A percentile compares a stretch with the other conserved stretches of the same genome.
Conservation (phyloP, 331 rosid species). For the Acacia concinna region DNA sequence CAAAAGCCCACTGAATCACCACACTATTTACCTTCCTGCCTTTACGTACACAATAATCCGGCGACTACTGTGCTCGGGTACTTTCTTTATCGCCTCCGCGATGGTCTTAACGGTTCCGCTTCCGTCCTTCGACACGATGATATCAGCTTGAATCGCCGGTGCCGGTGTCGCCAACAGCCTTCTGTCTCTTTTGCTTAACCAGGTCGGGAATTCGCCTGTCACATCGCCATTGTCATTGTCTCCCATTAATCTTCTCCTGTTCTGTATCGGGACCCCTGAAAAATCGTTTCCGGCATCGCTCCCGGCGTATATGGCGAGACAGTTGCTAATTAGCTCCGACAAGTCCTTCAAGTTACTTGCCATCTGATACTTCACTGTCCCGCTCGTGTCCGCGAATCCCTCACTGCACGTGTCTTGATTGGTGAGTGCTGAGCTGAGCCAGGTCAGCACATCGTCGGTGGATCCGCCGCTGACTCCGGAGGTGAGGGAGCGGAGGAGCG, state of each 20-base stretch:
- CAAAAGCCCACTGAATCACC: neutral
- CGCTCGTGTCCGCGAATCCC: slow-evolving; percentile 56
- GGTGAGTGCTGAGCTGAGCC: slow-evolving; percentile 89
- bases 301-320: slow-evolving; percentile 68
- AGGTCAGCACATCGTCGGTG: slow-evolving; percentile 63
- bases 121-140: slow-evolving; percentile 64
- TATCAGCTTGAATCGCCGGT: slow-evolving; percentile 63
- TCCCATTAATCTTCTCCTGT: slow-evolving; percentile 57
- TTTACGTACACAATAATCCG: slow-evolving; percentile 67
- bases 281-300: slow-evolving; percentile 43
- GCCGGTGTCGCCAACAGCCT: slow-evolving; percentile 52
- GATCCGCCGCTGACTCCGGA: slow-evolving; percentile 28
- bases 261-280: slow-evolving; percentile 77
- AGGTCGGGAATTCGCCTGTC: slow-evolving; percentile 57
- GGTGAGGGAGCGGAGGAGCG: slow-evolving; percentile 54
- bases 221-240: slow-evolving; percentile 23
- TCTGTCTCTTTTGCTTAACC: slow-evolving; percentile 68
- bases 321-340: slow-evolving; percentile 74
- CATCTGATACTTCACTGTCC: slow-evolving; percentile 57
- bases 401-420: slow-evolving; percentile 88
- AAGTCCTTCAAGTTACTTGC: slow-evolving; percentile 45
- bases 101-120: slow-evolving; percentile 66
- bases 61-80: slow-evolving; percentile 52
- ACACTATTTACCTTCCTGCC: slow-evolving; percentile 80
- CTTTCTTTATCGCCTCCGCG: slow-evolving; percentile 73